Percentiles rank a stretch among this genome's conserved stretches.
These are phyloP conservation scores for Parietaria judaica DNA, from an alignment of 306 rosid species.

Conservation along the genomic window DNA sequence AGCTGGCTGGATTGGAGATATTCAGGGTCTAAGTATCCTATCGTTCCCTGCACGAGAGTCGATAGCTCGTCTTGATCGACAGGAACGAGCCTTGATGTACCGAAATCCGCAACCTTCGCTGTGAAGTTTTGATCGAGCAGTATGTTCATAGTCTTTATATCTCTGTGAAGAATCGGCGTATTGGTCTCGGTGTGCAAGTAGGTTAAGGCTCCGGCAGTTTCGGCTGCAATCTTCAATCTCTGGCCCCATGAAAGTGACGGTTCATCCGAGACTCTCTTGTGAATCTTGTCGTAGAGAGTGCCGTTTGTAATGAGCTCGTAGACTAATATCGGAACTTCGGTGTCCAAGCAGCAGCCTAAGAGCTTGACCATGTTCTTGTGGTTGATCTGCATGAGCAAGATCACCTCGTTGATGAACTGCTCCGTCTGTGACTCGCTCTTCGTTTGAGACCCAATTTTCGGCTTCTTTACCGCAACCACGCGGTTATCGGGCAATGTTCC, in stretches of 20 bases:
- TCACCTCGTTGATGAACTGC: constrained; percentile 18
- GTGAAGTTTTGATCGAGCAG: constrained; percentile 6
- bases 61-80: constrained; percentile 1
- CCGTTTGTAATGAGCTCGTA: constrained; percentile 10
- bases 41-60: constrained; percentile 11
- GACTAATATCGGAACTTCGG: constrained; percentile 10
- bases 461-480: constrained; percentile 15
- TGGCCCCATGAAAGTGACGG: neutral
- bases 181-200: constrained; percentile 5
- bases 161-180: constrained; percentile 13
- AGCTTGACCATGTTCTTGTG: constrained; percentile 18
- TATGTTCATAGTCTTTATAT: constrained; percentile 10
- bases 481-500: constrained; percentile 1
- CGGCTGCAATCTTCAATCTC: constrained; percentile 12
- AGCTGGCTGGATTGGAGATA: neutral
- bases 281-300: constrained; percentile 5
- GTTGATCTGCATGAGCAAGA: constrained; percentile 13
- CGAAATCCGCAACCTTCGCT: constrained; percentile 16
- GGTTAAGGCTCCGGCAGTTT: constrained; percentile 7
- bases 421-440: neutral
- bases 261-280: neutral
- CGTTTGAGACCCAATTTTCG: constrained; percentile 5
- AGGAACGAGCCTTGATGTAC: constrained; percentile 8
- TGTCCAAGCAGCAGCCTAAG: constrained; percentile 17
- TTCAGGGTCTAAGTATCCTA: constrained; percentile 12